Conservation (phyloP, 345 rosid species). For the Eucalyptus sideroxylon region DNA sequence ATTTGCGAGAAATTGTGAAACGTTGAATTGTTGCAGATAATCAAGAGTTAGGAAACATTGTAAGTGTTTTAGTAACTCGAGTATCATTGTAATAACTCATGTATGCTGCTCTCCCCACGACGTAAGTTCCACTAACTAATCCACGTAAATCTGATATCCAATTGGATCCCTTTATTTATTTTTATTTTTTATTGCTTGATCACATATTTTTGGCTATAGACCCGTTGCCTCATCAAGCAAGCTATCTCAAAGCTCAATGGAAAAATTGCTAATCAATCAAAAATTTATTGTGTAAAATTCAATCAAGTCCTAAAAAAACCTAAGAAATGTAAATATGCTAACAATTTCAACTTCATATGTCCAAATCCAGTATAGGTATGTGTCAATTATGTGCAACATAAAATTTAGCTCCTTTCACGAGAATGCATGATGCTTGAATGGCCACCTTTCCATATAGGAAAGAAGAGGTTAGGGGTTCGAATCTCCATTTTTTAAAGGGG, state of each 20-base stretch:
- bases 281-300: background rate
- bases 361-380: background rate
- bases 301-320: background rate
- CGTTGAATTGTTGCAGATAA: accelerated
- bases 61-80: background rate
- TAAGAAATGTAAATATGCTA: background rate
- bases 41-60: accelerated
- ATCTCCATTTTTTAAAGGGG: too few species aligned
- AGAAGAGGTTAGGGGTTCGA: accelerated
- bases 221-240: background rate
- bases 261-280: background rate
- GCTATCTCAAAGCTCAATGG: background rate
- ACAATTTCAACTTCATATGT: background rate
- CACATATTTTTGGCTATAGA: background rate
- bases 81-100: background rate
- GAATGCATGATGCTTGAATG: background rate
- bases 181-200: background rate
- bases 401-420: background rate
- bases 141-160: background rate
- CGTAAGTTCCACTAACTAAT: accelerated
- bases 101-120: background rate
- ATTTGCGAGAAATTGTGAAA: background rate
- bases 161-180: background rate
- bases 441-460: too few species aligned
- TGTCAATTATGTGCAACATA: background rate